Conservation (phyloP, 2,329 filamentous ascomycete genomes). For the Cyanodermella asteris region DNA sequence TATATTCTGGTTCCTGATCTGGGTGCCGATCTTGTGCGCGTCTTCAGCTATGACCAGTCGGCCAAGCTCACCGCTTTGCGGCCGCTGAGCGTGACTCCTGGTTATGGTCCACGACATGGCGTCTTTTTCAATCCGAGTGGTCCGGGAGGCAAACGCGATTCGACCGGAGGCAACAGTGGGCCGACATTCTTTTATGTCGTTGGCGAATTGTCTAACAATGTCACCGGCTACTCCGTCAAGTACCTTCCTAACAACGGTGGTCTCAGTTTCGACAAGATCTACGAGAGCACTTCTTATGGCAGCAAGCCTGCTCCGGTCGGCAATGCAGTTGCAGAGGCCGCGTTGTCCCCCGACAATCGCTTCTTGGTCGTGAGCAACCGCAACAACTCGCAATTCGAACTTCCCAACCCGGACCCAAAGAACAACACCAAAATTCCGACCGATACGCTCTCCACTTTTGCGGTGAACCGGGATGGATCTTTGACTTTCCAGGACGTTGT, state of each 20-base stretch:
- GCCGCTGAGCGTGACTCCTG: conserved; percentile 23
- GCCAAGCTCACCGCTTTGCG: conserved; percentile 22
- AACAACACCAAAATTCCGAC: conserved; percentile 10
- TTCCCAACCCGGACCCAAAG: conserved; percentile 2
- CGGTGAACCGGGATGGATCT: conserved; percentile 33
- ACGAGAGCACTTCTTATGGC: conserved; percentile 25
- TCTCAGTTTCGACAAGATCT: conserved; percentile 23
- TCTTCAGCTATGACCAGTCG: conserved; percentile 30
- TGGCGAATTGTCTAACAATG: conserved; percentile 34
- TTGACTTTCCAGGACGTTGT: conserved; percentile 34
- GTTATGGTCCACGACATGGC: conserved; percentile 43
- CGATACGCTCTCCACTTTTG: conserved; percentile 43
- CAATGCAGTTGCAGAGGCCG: conserved; percentile 34
- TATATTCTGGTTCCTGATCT: conserved; percentile 46
- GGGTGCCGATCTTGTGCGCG: conserved; percentile 38
- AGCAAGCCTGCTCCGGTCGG: conserved; percentile 21
- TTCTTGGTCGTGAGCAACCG: conserved; percentile 50
- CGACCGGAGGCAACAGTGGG: too few relatives aligned
- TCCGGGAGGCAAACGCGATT: conserved; percentile 5
- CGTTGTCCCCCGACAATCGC: conserved; percentile 21
- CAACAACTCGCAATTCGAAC: conserved; percentile 32
- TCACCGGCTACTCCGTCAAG: conserved; percentile 27
- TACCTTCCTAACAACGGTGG: conserved; percentile 21
- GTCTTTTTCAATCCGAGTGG: conserved; percentile 26
- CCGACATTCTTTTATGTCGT: conserved; percentile 37